Percentiles rank a stretch among this genome's conserved stretches.
These are phyloP conservation scores for Dothistroma septosporum DNA, from an alignment of 2,329 filamentous ascomycete species.

Conservation along the genomic window DNA sequence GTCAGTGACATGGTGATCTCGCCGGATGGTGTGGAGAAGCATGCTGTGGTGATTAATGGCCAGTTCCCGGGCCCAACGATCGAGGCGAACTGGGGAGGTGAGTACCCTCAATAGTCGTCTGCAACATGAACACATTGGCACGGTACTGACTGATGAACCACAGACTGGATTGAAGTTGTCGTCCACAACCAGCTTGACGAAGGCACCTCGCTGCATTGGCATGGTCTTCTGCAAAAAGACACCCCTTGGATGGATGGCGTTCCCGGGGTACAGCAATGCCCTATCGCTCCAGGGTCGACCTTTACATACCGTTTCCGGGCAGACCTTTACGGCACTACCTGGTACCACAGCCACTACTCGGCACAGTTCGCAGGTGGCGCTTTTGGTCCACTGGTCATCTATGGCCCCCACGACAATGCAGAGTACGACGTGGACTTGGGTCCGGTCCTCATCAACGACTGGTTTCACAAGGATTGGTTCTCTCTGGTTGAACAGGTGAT, in stretches of 20 bases:
- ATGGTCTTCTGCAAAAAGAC: constrained; percentile 48
- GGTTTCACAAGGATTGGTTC: constrained; percentile 38
- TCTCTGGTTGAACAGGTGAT: constrained; percentile 32
- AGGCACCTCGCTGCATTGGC: constrained; percentile 52
- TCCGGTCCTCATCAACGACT: constrained; percentile 42
- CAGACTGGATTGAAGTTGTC: constrained; percentile 35
- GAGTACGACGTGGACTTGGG: constrained; percentile 45
- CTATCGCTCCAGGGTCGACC: constrained; percentile 37
- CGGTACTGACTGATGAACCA: constrained; percentile 19
- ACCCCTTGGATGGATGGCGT: constrained; percentile 53
- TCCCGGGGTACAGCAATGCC: constrained; percentile 46
- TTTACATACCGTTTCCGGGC: constrained; percentile 41
- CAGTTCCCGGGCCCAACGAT: constrained; percentile 35
- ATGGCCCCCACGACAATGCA: constrained; percentile 40
- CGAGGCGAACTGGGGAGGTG: constrained; percentile 33
- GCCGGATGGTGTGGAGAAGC: constrained; percentile 34
- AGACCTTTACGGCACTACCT: constrained; percentile 39
- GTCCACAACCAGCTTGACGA: constrained; percentile 38
- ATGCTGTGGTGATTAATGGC: constrained; percentile 32
- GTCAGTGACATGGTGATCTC: constrained; percentile 29
- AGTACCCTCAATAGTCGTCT: not conserved
- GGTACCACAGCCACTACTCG: constrained; percentile 42
- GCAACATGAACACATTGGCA: not conserved
- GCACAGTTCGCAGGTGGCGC: constrained; percentile 42
- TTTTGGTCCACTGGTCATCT: constrained; percentile 42